Base-by-base conservation (phyloP, 2,329 filamentous ascomycete genomes). In the Pezicula radicicola region DNA sequence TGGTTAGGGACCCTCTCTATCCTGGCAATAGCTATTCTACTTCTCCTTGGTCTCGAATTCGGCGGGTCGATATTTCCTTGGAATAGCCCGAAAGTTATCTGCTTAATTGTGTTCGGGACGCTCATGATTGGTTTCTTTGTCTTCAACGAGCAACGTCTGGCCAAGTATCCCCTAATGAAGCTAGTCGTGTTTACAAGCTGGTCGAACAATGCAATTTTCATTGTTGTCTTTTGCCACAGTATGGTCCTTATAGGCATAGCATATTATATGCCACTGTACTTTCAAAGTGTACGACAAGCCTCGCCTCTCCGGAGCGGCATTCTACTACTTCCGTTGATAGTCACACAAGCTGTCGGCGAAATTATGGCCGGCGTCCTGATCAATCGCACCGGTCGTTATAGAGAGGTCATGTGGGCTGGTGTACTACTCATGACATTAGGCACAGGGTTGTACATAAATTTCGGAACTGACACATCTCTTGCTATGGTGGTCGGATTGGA, bases 41-140 rank as follows among this genome's bases (percentile, higher is more conserved):
- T 94, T 59, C 79, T 95, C 3, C 82, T 95, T 47, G 91, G 89
- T 1, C 79, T 95, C 10, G 86, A 94, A 62, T 88, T 91, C 56
- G 39, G 39, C 15, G 39, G 39, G 13, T 18, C 39, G 3, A 18
- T n/a, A 3, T 41, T 16, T n/a, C n/a, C 39, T 12, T 96, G 91
- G 91, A 70, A 72, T 48, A 92, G 88, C 0, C 76, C 87, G 2
- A 85, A 81, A 1, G 87, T 92, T 28, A 78, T 96, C 60, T 91
- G 88, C 62, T 77, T 96, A 25, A 77, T 95, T 57, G 72, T 93
- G 44, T 91, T 92, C 59, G 90, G 90, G 18, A 63, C 80, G 30
- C 53, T 87, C 36, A 72, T 80, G 13, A 76, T 88, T 6, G 21
- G 41, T 4, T 33, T 58, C 33, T 95, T 95, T 68, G 71, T 85